phyloP scores from a whole-genome alignment of 768 basidiomycete genomes.

The Myochromella boudieri region DNA sequence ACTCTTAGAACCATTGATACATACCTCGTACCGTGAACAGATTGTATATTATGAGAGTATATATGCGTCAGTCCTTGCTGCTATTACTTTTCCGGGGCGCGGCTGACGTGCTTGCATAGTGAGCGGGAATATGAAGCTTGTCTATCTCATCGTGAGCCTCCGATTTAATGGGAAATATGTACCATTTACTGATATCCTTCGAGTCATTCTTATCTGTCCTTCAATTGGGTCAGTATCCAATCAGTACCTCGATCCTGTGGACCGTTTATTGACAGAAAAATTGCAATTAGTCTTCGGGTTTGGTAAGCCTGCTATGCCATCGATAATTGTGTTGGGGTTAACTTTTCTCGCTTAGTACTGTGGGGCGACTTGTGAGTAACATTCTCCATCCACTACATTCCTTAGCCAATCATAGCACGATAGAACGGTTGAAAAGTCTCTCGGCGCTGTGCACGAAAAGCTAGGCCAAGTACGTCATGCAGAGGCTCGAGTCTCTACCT shows the following conservation, averaged over 20 bases:
- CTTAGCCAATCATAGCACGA: background rate
- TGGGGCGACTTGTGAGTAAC: conserved; percentile 11
- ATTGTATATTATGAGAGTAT: conserved; percentile 11
- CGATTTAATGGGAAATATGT: background rate
- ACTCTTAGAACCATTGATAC: too few species aligned
- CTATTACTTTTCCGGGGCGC: background rate
- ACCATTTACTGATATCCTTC: background rate
- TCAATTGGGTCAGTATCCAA: conserved; percentile 1
- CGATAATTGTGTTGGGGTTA: too few species aligned
- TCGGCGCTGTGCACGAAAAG: conserved; percentile 9
- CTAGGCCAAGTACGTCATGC: conserved; percentile 8
- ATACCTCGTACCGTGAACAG: background rate
- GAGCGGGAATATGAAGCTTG: conserved; percentile 9
- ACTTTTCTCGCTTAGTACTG: too few species aligned
- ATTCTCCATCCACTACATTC: background rate
- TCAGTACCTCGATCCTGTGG: conserved; percentile 1
- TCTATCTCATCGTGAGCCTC: conserved; percentile 3
- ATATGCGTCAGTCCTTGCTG: conserved; percentile 6
- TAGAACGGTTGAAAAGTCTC: conserved; percentile 5
- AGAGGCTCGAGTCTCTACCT: background rate
- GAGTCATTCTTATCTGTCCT: conserved; percentile 6
- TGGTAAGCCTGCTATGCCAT: too few species aligned
- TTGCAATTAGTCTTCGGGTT: background rate
- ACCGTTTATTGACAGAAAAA: background rate
- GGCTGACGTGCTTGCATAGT: background rate